Base-by-base conservation (phyloP, 2,329 filamentous ascomycete genomes). In the Aspergillus amoenus region DNA sequence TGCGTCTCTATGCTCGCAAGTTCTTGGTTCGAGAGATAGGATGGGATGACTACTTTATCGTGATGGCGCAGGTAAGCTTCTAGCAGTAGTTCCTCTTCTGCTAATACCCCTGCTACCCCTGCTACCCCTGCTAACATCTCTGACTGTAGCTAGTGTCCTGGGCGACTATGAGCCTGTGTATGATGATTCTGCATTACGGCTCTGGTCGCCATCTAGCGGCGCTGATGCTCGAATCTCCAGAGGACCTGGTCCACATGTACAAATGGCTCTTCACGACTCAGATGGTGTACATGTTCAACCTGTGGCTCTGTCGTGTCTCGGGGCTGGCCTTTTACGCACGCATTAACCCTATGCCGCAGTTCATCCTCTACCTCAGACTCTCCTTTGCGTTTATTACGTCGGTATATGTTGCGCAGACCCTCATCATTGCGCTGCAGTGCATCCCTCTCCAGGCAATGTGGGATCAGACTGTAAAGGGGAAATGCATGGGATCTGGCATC, bases 401-500 rank as follows among this genome's bases (percentile, higher is more conserved):
- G 4, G 64, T 64, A 3, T 61, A 52, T 21, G 17, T 65, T 15
- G 47, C 58, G 3, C 64, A 66, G 56, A 57, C 55, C 1, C 56
- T 66, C 1, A 56, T 66, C 22, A 66, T 64, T 43, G 61, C 55
- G 4, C 52, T 66, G 15, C 64, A 64, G 44, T 66, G 64, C n/a
- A 57, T 66, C 39, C 64, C 64, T 3, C 56, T 66, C 4, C 45
- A 56, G 15, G 54, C 62, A 4, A 47, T 66, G 5, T 64, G 62
- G 62, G 52, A 52, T 11, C 39, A 15, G 1, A 54, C 39, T 4
- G 15, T 22, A 2, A 15, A 55, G 2, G 58, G 62, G 0, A 62
- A 56, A 41, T 65, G 63, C 39, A 24, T 65, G 32, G 55, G 52
- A 2, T 61, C 63, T 21, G 1, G 56, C 45, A 18, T 56, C 3